phyloP scores from a whole-genome alignment of 164 flowering plant species.

The Stephania cephalantha region DNA sequence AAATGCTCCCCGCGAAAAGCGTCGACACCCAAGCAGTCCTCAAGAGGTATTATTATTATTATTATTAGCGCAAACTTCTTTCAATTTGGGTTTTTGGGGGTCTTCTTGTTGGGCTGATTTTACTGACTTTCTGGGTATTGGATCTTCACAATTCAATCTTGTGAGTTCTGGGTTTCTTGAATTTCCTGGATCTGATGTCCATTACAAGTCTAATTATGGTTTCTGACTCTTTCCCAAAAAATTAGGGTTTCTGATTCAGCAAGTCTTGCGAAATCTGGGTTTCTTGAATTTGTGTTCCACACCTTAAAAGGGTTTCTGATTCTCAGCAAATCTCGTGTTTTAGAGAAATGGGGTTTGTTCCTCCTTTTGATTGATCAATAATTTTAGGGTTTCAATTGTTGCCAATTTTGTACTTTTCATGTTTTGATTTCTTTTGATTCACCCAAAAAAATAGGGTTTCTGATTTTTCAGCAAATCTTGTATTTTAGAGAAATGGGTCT shows the following conservation, averaged over 20 bases:
- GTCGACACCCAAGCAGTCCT: conserved; percentile 31
- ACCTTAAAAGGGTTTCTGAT: too few relatives aligned
- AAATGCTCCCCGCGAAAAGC: conserved; percentile 11
- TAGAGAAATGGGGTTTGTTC: too few relatives aligned
- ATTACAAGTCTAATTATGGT: too few relatives aligned
- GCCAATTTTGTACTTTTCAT: not conserved
- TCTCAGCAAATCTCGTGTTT: too few relatives aligned
- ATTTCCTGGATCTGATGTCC: not conserved
- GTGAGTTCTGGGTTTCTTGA: not conserved
- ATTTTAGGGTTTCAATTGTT: not conserved
- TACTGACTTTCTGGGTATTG: not conserved
- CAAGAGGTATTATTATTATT: conserved; percentile 16
- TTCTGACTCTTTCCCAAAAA: too few relatives aligned
- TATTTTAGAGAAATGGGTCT: not conserved
- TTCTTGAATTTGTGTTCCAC: not conserved
- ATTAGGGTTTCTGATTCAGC: too few relatives aligned
- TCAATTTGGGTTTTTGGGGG: not conserved
- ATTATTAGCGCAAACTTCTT: not conserved
- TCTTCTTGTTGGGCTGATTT: not conserved
- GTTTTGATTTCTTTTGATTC: not conserved
- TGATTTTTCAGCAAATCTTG: not conserved
- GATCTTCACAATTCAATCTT: not conserved
- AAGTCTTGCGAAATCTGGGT: not conserved
- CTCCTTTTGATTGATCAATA: not conserved
- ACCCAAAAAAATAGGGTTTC: not conserved